phyloP scores from a whole-genome alignment of 2,329 filamentous ascomycete genomes.

The Lachnum nothofagi region DNA sequence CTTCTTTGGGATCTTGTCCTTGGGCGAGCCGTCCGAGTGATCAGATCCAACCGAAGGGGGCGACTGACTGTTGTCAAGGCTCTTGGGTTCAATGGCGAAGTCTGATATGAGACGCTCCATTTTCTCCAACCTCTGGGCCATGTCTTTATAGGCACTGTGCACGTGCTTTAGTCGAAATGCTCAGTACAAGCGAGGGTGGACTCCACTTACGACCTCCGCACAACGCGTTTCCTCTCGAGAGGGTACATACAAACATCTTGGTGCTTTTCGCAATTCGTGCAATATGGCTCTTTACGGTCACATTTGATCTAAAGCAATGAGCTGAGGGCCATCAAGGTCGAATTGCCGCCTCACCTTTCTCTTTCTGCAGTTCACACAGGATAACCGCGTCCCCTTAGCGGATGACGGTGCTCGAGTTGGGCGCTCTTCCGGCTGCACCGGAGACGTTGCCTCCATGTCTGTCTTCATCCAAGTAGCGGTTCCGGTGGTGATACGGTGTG shows the following conservation, averaged over 20 bases:
- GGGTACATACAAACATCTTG: conserved; percentile 12
- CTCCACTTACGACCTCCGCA: conserved; percentile 11
- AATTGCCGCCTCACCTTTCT: conserved; percentile 7
- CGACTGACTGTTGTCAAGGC: conserved; percentile 2
- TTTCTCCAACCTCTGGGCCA: conserved; percentile 15
- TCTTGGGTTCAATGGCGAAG: conserved; percentile 4
- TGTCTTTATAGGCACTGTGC: conserved; percentile 16
- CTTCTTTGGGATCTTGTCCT: conserved; percentile 1
- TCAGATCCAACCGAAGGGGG: conserved; percentile 9
- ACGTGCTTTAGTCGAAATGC: neutral
- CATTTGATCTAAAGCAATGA: conserved; percentile 10
- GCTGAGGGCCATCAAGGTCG: neutral
- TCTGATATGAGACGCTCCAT: conserved; percentile 18
- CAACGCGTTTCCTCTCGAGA: conserved; percentile 9
- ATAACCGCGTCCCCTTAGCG: conserved; percentile 9
- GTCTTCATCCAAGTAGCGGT: neutral
- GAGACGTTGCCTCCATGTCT: neutral
- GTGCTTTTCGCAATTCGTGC: conserved; percentile 12
- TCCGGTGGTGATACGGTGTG: no score
- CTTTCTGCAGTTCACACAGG: conserved; percentile 13
- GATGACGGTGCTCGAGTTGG: neutral
- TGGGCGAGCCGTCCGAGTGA: neutral
- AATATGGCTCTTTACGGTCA: conserved; percentile 11
- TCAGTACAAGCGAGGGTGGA: neutral
- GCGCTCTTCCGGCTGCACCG: conserved; percentile 1